These are phyloP conservation scores for Pleurotus ostreatus DNA, from an alignment of 768 basidiomycete genomes.

Conservation along the genomic window DNA sequence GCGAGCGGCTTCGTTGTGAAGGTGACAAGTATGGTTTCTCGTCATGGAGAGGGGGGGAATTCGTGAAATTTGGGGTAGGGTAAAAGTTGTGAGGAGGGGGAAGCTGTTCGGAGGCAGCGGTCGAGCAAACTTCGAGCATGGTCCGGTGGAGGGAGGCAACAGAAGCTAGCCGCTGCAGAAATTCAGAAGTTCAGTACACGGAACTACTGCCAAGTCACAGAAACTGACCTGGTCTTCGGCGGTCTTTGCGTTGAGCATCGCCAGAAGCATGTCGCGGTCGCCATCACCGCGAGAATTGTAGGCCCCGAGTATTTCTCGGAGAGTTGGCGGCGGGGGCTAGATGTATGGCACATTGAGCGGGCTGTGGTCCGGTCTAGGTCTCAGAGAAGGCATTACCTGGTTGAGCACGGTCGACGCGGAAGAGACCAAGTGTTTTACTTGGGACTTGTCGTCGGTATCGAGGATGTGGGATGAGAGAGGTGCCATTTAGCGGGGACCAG, in stretches of 20 bases:
- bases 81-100: constrained; percentile 28
- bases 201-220: background rate
- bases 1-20: constrained; percentile 35
- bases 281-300: constrained; percentile 86
- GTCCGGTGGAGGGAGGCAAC: constrained; percentile 66
- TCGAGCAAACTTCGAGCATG: constrained; percentile 59
- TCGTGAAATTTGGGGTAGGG: constrained; percentile 33
- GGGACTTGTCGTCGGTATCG: constrained; percentile 20
- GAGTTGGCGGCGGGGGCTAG: constrained; percentile 72
- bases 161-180: constrained; percentile 62
- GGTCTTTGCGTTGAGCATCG: constrained; percentile 88
- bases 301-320: constrained; percentile 83
- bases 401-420: constrained; percentile 37
- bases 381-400: constrained; percentile 28
- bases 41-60: constrained; percentile 26
- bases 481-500: background rate
- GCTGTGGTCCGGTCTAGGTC: background rate
- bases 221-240: constrained; percentile 84
- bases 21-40: constrained; percentile 32
- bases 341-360: constrained; percentile 11
- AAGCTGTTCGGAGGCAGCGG: constrained; percentile 19
- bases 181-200: constrained; percentile 8
- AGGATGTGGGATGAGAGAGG: constrained; percentile 1
- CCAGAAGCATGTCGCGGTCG: constrained; percentile 86
- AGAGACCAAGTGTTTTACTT: constrained; percentile 29